Base-by-base conservation (phyloP, 148 eudicot species). In the Tetragonia tetragonoides region DNA sequence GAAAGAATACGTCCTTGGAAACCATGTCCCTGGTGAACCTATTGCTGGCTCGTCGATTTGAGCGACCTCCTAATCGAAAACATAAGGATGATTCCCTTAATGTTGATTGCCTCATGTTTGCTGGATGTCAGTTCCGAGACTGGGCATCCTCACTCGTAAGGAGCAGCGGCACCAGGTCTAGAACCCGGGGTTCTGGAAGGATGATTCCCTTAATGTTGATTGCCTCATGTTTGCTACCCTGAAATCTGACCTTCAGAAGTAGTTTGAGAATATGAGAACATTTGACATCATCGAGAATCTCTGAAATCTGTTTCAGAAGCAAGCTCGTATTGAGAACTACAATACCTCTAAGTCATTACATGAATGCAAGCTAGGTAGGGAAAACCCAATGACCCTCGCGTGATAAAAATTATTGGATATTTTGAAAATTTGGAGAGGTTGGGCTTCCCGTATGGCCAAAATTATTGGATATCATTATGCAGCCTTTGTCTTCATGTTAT, bases 291-390 rank as follows among this genome's bases (percentile, higher is more conserved):
- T 57, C 18, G 10, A 34, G 0, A 18, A 37, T 24, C 51, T 57
- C 37, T 38, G n/a, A 10, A 10, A 37, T 57, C 42, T 73, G 28
- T 73, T 73, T 20, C 17, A 73, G 66, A 66, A 37, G 2, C 21
- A n/a, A 6, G 67, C 53, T 17, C 60, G 54, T 9, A 38, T 61
- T 74, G 67, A 74, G 54, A 74, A 68, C 41, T 74, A 59, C n/a
- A 16, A 74, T 15, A 59, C 54, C 44, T 15, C 17, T n/a, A 62
- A 61, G 23, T 40, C 77, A 21, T 15, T 60, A 14, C 7, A 41
- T n/a, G n/a, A 21, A 4, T 74, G 54, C 20, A 74, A 59, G 28
- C 37, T 60, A 9, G 63, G 11, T 17, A 72, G 18, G 75, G 68
- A 10, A 37, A 10, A 15, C 39, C 39, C 3, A 42, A 34, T 10